phyloP scores from a whole-genome alignment of 208 protist genomes.

The Porcisia deanei region DNA sequence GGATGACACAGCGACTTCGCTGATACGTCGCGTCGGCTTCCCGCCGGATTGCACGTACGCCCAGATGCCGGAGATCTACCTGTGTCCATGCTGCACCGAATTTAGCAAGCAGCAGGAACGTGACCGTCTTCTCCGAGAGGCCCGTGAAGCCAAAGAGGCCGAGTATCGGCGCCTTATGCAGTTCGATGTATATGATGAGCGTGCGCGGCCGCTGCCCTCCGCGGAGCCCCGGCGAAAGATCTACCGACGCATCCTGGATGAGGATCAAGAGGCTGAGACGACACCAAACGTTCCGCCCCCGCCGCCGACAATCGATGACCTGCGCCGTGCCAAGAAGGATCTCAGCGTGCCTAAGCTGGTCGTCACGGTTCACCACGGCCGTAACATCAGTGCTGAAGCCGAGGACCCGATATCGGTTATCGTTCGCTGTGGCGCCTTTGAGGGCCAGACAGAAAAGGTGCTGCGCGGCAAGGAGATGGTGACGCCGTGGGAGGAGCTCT shows the following conservation, averaged over 20 bases:
- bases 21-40: constrained; percentile 84
- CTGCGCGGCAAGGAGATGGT: constrained; percentile 60
- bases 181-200: constrained; percentile 90
- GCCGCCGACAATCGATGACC: constrained; percentile 69
- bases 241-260: constrained; percentile 45
- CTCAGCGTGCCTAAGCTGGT: constrained; percentile 68
- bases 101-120: constrained; percentile 62
- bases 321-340: constrained; percentile 46
- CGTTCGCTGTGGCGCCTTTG: constrained; percentile 88
- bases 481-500: constrained; percentile 88
- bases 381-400: constrained; percentile 58
- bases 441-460: constrained; percentile 86
- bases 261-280: constrained; percentile 37
- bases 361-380: constrained; percentile 88
- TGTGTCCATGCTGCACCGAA: constrained; percentile 82
- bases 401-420: constrained; percentile 76
- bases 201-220: constrained; percentile 61
- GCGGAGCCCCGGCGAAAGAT: constrained; percentile 37
- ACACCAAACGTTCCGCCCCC: constrained; percentile 58
- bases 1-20: constrained; percentile 86
- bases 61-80: constrained; percentile 85
- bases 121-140: constrained; percentile 60
- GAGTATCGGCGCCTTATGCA: constrained; percentile 74
- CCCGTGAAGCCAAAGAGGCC: constrained; percentile 66
- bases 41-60: constrained; percentile 75